Evolutionary conservation across 441 rosid genomes (phyloP), one percentile per base, ranked within the genome.

Genomic region (Isatis lusitanica): DNA sequence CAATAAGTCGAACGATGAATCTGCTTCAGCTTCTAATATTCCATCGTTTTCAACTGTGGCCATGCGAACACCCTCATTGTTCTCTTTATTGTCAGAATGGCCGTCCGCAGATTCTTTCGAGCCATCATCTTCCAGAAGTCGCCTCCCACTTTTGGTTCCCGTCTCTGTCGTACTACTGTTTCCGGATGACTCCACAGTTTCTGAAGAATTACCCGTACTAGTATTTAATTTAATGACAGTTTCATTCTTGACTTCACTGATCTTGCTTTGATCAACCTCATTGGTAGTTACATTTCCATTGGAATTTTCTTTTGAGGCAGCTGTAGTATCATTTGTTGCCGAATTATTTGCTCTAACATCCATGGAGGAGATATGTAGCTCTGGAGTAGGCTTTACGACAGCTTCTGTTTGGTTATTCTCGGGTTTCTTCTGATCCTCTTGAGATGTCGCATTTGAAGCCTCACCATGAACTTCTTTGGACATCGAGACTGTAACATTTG

Each of bases 1-100:
- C 74, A 93, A 85, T 74, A 96, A 81, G 67, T 93, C 98, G 82
- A 93, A 96, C 53, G 98, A 89, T 65, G 88, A 74, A 85, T 89
- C 98, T 33, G 99, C 99, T 48, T 93, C 97, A 56, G 80, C 97
- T 78, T 89, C 99, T 80, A 96, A 84, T n/a, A 68, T 81, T 78
- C 87, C 93, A 59, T 83, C 93, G 75, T 96, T 96, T 81, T 93
- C 93, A 70, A 85, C 98, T 78, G 95, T 89, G 71, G 94, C 92
- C 61, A 56, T 83, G 42, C 64, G 85, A 79, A 28, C 81, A 74
- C 83, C 83, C 67, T 82, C 90, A 71, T 42, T 64, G 46, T 81
- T 73, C 65, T 74, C 79, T 67, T 81, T 76, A 18, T 88, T 80
- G 65, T 83, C 85, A 40, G 90, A 83, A 70, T 78, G 74, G 73